Evolutionary conservation across 257 asterid species (phyloP), one percentile per base, ranked within the genome.

Genomic region (Thymus quinquecostatus): DNA sequence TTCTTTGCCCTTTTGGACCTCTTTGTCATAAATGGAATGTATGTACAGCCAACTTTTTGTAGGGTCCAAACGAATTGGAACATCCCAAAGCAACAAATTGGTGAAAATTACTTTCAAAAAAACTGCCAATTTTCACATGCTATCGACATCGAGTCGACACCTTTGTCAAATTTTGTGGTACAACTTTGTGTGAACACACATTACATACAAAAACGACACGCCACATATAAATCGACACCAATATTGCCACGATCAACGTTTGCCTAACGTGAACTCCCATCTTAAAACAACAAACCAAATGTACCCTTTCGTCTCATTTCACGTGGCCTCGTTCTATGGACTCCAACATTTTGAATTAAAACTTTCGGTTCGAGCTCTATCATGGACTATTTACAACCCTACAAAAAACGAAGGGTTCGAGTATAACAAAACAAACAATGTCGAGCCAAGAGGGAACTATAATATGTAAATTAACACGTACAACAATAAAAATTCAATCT

Each of bases 51-150:
- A 43, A 57, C 66, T 29, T 47, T 70, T 57, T 44, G 45, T 54
- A 55, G 69, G 68, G 69, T 59, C 68, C 69, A 60, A 40, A 66
- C 8, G 43, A 44, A 33, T 45, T 70, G 48, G 38, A 12, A 60
- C 32, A 5, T 13, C 55, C 66, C 4, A 57, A 69, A 59, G 59
- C 74, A 57, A 57, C 47, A 69, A 41, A 68, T 54, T 8, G 27
- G 55, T 32, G 48, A 9, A 68, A 38, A 68, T 43, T 69, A 41
- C 66, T 40, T 62, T 5, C 27, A 41, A 60, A 10, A 62, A 21
- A 3, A 40, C 10, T 13, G 50, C 36, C 14, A 41, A 62, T 40
- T 62, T 21, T 62, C 53, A 63, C 50, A 63, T 43, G 53, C 68
- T 11, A 29, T 63, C 49, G 43, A 51, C 49, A 34, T 50, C 38